Conservation (phyloP, 192 early-diverging fungal species). For the Coemansia sp. region DNA sequence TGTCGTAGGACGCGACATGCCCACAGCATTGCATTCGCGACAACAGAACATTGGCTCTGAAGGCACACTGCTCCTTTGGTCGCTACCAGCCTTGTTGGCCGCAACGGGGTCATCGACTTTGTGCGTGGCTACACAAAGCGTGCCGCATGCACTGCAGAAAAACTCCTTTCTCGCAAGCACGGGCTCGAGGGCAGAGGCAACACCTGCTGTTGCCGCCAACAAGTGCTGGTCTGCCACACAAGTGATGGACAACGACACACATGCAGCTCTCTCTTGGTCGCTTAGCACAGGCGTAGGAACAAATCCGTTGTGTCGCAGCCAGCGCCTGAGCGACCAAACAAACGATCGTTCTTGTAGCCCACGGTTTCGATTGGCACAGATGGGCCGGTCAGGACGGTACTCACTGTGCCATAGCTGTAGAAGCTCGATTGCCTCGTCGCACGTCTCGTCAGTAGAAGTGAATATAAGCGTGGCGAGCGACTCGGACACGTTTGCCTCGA, state of each 20-base stretch:
- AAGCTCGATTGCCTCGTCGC: constrained; percentile 5
- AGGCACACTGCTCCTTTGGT: background rate
- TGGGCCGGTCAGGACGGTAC: background rate
- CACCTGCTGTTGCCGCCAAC: background rate
- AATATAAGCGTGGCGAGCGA: background rate
- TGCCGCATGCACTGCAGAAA: constrained; percentile 6
- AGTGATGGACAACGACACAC: background rate
- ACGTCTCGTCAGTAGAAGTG: constrained; percentile 1
- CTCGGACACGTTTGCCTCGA: background rate
- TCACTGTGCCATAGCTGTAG: constrained; percentile 7
- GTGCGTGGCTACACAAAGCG: background rate
- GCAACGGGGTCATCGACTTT: background rate
- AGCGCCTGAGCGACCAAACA: constrained; percentile 24
- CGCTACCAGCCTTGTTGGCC: background rate
- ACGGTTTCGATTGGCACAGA: background rate
- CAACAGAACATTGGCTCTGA: constrained; percentile 20
- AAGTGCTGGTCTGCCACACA: too few relatives aligned
- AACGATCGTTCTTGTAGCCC: background rate
- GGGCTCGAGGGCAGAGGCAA: background rate
- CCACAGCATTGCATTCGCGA: constrained; percentile 9
- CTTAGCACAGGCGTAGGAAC: constrained; percentile 27
- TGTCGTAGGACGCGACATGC: background rate
- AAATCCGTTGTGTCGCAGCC: constrained; percentile 27
- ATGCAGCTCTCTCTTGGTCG: constrained; percentile 5
- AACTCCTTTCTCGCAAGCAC: constrained; percentile 3